phyloP scores from a whole-genome alignment of 768 basidiomycete genomes.

The Trametes cinnabarina region DNA sequence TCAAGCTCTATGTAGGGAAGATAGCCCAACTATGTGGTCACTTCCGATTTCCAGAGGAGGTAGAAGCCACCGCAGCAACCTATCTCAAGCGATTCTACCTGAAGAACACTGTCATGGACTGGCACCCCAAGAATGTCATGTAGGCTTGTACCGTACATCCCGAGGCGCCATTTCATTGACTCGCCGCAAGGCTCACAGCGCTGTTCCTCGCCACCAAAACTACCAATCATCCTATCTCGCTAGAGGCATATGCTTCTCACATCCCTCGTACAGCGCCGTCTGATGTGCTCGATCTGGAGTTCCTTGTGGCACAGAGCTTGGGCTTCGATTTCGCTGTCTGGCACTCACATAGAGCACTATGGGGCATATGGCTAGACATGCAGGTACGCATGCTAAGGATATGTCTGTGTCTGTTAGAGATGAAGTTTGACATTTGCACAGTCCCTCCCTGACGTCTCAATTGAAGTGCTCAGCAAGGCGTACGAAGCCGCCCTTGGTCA shows the following conservation, averaged over 20 bases:
- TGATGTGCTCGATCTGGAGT: constrained; percentile 93
- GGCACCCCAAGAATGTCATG: constrained; percentile 99
- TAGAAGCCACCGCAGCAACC: constrained; percentile 87
- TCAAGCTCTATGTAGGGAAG: constrained; percentile 86
- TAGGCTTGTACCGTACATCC: constrained; percentile 36
- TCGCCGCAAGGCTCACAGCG: constrained; percentile 75
- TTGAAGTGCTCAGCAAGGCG: constrained; percentile 48
- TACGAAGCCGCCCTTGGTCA: constrained; percentile 67
- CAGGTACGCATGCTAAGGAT: constrained; percentile 58
- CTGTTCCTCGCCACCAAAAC: constrained; percentile 96
- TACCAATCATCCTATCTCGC: constrained; percentile 87
- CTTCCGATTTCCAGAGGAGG: constrained; percentile 88
- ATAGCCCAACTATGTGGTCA: constrained; percentile 80
- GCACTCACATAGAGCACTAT: constrained; percentile 85
- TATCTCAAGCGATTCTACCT: constrained; percentile 97
- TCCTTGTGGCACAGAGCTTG: constrained; percentile 91
- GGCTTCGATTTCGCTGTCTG: constrained; percentile 93
- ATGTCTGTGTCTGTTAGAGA: neutral
- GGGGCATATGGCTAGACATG: constrained; percentile 86
- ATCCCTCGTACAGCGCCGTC: constrained; percentile 79
- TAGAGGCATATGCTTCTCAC: constrained; percentile 79
- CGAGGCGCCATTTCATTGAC: neutral
- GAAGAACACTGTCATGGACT: constrained; percentile 98
- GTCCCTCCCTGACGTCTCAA: constrained; percentile 54
- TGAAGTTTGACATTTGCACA: constrained; percentile 28